These are phyloP conservation scores for Escovopsis weberi DNA, from an alignment of 2,329 filamentous ascomycete genomes.

Conservation along the genomic window DNA sequence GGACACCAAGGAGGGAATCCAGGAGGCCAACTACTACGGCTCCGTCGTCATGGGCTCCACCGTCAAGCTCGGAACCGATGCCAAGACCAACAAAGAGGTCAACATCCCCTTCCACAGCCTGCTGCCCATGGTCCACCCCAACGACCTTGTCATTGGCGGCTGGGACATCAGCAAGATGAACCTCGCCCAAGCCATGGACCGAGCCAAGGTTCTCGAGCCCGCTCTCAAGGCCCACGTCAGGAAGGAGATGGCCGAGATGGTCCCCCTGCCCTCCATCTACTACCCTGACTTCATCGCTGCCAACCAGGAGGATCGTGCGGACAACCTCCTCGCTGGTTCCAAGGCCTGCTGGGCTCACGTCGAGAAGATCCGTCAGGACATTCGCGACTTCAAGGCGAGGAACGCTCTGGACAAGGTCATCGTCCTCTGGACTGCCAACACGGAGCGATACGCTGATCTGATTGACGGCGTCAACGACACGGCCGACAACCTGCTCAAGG, in stretches of 20 bases:
- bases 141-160: conserved; percentile 86
- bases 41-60: conserved; percentile 96
- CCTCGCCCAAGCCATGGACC: conserved; percentile 85
- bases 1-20: conserved; percentile 85
- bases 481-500: conserved; percentile 77
- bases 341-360: conserved; percentile 82
- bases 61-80: conserved; percentile 85
- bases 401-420: conserved; percentile 89
- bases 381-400: conserved; percentile 79
- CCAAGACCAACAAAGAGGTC: conserved; percentile 71
- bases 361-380: conserved; percentile 84
- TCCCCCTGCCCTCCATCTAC: conserved; percentile 87
- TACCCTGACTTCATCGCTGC: conserved; percentile 99
- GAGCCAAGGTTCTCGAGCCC: conserved; percentile 89
- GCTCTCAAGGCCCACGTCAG: conserved; percentile 75
- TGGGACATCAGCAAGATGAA: conserved; percentile 96
- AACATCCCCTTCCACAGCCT: conserved; percentile 93
- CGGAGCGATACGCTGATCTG: conserved; percentile 87
- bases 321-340: conserved; percentile 72
- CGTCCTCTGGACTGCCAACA: conserved; percentile 97
- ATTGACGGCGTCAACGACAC: conserved; percentile 88
- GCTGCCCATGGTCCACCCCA: conserved; percentile 92
- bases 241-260: conserved; percentile 85
- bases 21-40: conserved; percentile 90
- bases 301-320: conserved; percentile 92